Base-by-base conservation (phyloP, 164 flowering plant genomes). In the Dillenia turbinata region DNA sequence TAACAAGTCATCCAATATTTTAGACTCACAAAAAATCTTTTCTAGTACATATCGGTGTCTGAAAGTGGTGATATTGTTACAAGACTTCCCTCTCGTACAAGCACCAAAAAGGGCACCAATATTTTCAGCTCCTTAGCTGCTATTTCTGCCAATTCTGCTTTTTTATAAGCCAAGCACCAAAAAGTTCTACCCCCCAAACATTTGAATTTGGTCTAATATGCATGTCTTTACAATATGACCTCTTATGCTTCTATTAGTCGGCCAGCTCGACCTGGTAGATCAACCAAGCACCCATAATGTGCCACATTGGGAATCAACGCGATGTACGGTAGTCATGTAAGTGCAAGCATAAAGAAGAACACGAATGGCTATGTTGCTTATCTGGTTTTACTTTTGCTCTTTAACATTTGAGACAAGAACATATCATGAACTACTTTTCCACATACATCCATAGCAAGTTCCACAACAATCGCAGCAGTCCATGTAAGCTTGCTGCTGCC, bases 201-300 rank as follows among this genome's bases (percentile, higher is more conserved):
- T 82, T 55, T 10, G 85, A 75, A 73, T 81, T 81, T 12, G 88
- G 79, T 67, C 71, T 73, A 67, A 83, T 60, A 14, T 84, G 83
- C 87, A 85, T 87, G 16, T 63, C 74, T 50, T 61, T 52, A n/a
- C n/a, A n/a, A n/a, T 47, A 85, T 79, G 52, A 87, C 26, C 33
- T 82, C 78, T 19, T 61, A 56, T 58, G 94, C 94, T 71, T 85
- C 87, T 52, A 45, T 63, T 43, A 87, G 53, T 33, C 54, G 68
- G 56, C 90, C 94, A 12, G 83, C 81, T 66, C 90, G 75, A 63
- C 88, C 88, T 48, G 83, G 83, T 50, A 87, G 81, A 70, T 87
- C 90, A 71, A 87, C 85, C 81, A 87, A 72, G 70, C 90, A 85
- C 49, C 89, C 88, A 67, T 80, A 88, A 67, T 88, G 94, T 46